Evolutionary conservation across 371 early-diverging fungal genomes (phyloP).

Genomic region (Mortierella sp.): DNA sequence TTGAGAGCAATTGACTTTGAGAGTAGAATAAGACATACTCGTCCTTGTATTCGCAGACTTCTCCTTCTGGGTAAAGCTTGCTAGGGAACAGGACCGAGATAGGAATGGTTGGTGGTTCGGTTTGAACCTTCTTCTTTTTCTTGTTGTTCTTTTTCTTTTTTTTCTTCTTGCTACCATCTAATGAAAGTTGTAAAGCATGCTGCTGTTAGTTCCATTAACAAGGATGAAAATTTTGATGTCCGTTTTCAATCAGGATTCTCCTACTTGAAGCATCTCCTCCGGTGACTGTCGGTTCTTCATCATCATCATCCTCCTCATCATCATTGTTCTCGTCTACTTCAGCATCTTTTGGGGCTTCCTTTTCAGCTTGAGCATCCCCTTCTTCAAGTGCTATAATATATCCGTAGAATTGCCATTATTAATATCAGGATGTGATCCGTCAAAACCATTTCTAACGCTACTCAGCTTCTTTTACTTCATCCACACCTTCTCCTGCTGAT

Average conservation of each 20-base stretch:
- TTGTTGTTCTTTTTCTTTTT: slow-evolving; percentile 80
- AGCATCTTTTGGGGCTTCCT: neutral
- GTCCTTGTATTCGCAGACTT: slow-evolving; percentile 79
- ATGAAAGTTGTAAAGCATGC: neutral
- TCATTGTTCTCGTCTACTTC: slow-evolving; percentile 31
- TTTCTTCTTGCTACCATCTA: slow-evolving; percentile 61
- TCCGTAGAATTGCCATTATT: neutral
- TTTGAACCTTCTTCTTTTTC: slow-evolving; percentile 68
- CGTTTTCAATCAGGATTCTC: neutral
- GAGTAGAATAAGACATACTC: slow-evolving; percentile 63
- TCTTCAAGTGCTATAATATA: neutral
- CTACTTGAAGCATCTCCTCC: slow-evolving; percentile 7
- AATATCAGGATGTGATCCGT: neutral
- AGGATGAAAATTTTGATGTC: neutral
- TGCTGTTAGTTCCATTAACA: neutral
- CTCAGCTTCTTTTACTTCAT: neutral
- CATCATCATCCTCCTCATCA: slow-evolving; percentile 31
- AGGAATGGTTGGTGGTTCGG: slow-evolving; percentile 82
- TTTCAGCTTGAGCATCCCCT: neutral
- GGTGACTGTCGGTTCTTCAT: neutral
- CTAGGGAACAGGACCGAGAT: slow-evolving; percentile 78
- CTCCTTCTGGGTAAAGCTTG: slow-evolving; percentile 78
- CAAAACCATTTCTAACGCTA: neutral
- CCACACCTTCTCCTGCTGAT: slow-evolving; percentile 1
- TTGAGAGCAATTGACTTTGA: neutral